phyloP scores from a whole-genome alignment of 2,329 filamentous ascomycete genomes.

The Hirsutella thompsonii region DNA sequence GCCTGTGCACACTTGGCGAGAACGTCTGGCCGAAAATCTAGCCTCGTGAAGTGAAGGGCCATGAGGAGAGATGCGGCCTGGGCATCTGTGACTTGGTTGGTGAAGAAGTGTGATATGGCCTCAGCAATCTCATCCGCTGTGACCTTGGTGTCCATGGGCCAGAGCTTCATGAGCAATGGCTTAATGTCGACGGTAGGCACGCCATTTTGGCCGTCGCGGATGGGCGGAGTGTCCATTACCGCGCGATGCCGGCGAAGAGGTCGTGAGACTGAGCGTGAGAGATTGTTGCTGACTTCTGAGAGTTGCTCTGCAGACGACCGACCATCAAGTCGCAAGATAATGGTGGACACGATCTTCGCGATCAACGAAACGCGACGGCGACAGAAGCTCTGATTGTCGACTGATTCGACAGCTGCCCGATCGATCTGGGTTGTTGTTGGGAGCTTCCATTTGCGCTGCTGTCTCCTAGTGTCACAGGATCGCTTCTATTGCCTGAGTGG shows the following conservation, averaged over 20 bases:
- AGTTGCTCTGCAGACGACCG: too few relatives aligned
- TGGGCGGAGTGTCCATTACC: conserved; percentile 18
- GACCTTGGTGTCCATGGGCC: conserved; percentile 45
- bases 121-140: conserved; percentile 72
- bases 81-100: conserved; percentile 74
- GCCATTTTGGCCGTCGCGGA: conserved; percentile 13
- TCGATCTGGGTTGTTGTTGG: too few relatives aligned
- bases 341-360: too few relatives aligned
- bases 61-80: conserved; percentile 82
- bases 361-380: too few relatives aligned
- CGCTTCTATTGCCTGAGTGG: too few relatives aligned
- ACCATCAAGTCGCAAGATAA: too few relatives aligned
- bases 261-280: too few relatives aligned
- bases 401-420: too few relatives aligned
- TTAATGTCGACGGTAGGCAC: conserved; percentile 45
- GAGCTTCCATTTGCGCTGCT: too few relatives aligned
- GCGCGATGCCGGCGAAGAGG: background rate
- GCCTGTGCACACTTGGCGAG: conserved; percentile 71
- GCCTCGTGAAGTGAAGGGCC: conserved; percentile 78
- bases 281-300: too few relatives aligned
- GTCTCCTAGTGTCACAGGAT: too few relatives aligned
- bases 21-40: conserved; percentile 75
- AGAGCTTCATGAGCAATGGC: conserved; percentile 59
- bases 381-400: too few relatives aligned
- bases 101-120: conserved; percentile 87